Base-by-base conservation (phyloP, 108 stramenopile species). In the Conticribra guillardii region DNA sequence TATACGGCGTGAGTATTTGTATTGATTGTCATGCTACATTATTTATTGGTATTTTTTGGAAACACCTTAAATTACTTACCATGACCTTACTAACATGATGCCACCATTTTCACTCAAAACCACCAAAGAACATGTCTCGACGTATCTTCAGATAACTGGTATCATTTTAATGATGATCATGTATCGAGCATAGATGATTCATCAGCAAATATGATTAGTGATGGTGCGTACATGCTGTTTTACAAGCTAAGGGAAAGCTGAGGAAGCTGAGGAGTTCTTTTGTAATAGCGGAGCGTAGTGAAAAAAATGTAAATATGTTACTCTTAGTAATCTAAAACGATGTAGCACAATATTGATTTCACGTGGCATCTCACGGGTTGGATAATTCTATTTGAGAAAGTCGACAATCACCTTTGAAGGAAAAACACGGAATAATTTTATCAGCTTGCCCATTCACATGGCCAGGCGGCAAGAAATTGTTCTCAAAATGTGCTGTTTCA, bases 351-450 rank as follows among this genome's bases (percentile, higher is more conserved):
- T n/a, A n/a, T n/a, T n/a, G n/a, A n/a, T n/a, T n/a, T n/a, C n/a
- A n/a, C n/a, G n/a, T n/a, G n/a, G n/a, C 23, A 45, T 16, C 11
- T 44, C 33, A 67, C 7, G 66, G 66, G 26, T 54, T 54, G 2
- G 66, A 67, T 3, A 67, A 37, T 2, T 58, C 26, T 33, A 70
- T 37, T 53, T 70, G 69, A 2, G 69, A 70, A 21, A 70, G 16
- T n/a, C 29, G 46, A 50, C 69, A 70, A 60, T 60, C 19, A 19
- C 58, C 75, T 47, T 71, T 76, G 0, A 59, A 68, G 22, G 62
- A 64, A 46, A 76, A 71, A 21, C 62, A 46, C 2, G 75, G 75
- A 55, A 76, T 66, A 52, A 74, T 65, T 15, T 65, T 66, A 49
- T 67, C 64, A 27, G 30, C 48, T 45, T 67, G 23, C 5, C 52